A percentile compares a stretch with the other conserved stretches of the same genome.
These are phyloP conservation scores for Penicillium sp. DNA, from an alignment of 2,329 filamentous ascomycete species.

Conservation along the genomic window DNA sequence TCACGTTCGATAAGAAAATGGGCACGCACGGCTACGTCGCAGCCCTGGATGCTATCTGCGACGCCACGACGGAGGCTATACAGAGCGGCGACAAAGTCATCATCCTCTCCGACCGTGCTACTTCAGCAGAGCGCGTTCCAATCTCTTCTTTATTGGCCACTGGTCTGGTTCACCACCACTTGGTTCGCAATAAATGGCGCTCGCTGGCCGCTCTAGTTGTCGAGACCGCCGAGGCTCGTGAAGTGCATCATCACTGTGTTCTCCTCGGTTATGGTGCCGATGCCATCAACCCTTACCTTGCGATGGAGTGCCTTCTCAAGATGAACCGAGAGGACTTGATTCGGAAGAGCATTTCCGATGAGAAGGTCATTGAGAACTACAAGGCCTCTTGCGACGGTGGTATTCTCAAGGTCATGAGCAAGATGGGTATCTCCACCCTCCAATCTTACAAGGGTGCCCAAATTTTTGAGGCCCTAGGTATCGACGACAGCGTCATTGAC, in stretches of 20 bases:
- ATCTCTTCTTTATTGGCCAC: constrained; percentile 84
- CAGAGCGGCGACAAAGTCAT: constrained; percentile 78
- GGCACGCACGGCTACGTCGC: constrained; percentile 79
- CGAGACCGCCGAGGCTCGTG: constrained; percentile 90
- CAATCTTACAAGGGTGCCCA: constrained; percentile 97
- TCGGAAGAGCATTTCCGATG: constrained; percentile 76
- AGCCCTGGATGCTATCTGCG: constrained; percentile 82
- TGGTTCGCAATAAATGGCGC: constrained; percentile 93
- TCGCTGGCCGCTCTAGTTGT: constrained; percentile 80
- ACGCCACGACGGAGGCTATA: constrained; percentile 76
- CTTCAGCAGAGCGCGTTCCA: constrained; percentile 71
- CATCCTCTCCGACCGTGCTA: constrained; percentile 81
- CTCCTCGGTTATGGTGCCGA: constrained; percentile 91
- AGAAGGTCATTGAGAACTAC: constrained; percentile 87
- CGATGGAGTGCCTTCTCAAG: constrained; percentile 95
- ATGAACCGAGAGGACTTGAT: constrained; percentile 90
- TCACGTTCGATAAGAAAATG: constrained; percentile 83
- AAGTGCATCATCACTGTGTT: constrained; percentile 99
- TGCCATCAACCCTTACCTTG: constrained; percentile 88
- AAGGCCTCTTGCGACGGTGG: constrained; percentile 94
- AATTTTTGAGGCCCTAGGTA: constrained; percentile 92
- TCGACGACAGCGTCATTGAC: constrained; percentile 87
- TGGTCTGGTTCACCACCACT: constrained; percentile 89
- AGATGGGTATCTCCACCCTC: constrained; percentile 97
- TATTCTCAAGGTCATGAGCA: constrained; percentile 98